Conservation (phyloP, 2,329 filamentous ascomycete genomes). For the Dissoconium aciculare region DNA sequence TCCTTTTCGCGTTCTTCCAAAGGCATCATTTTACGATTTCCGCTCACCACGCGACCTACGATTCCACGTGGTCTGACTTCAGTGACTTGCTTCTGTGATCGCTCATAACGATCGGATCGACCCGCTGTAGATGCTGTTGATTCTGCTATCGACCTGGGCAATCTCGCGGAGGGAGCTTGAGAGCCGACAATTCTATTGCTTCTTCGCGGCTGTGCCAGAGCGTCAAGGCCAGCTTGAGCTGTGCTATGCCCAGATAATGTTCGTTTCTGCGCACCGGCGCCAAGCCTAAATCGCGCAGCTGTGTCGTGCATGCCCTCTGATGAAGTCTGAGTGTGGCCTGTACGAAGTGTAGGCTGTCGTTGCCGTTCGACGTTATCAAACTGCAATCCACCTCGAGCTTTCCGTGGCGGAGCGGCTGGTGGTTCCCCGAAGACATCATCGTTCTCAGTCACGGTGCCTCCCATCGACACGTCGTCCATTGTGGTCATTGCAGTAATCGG, state of each 20-base stretch:
- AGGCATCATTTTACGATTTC: conserved; percentile 54
- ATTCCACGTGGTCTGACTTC: conserved; percentile 55
- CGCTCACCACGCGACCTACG: conserved; percentile 76
- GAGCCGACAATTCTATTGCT: conserved; percentile 42
- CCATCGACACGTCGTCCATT: conserved; percentile 26
- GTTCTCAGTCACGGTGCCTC: conserved; percentile 12
- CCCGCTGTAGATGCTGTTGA: conserved; percentile 38
- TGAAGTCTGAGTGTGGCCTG: conserved; percentile 25
- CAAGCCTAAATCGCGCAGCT: conserved; percentile 18
- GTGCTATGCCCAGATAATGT: conserved; percentile 58
- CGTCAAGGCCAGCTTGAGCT: conserved; percentile 3
- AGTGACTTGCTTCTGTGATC: conserved; percentile 48
- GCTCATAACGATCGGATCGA: conserved; percentile 37
- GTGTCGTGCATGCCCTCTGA: conserved; percentile 26
- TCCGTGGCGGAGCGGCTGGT: conserved; percentile 34
- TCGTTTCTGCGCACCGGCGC: conserved; percentile 52
- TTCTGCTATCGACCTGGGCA: conserved; percentile 43
- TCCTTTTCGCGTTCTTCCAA: conserved; percentile 40
- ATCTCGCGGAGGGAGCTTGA: conserved; percentile 50
- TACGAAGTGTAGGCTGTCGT: conserved; percentile 26
- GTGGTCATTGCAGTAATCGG: conserved; percentile 31
- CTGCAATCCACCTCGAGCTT: conserved; percentile 18
- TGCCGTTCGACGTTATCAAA: conserved; percentile 16
- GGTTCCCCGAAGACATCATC: conserved; percentile 25
- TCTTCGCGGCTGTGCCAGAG: conserved; percentile 28